Evolutionary conservation across 495 filamentous ascomycete genomes (phyloP).

Genomic region (Penicillium robsamsonii): DNA sequence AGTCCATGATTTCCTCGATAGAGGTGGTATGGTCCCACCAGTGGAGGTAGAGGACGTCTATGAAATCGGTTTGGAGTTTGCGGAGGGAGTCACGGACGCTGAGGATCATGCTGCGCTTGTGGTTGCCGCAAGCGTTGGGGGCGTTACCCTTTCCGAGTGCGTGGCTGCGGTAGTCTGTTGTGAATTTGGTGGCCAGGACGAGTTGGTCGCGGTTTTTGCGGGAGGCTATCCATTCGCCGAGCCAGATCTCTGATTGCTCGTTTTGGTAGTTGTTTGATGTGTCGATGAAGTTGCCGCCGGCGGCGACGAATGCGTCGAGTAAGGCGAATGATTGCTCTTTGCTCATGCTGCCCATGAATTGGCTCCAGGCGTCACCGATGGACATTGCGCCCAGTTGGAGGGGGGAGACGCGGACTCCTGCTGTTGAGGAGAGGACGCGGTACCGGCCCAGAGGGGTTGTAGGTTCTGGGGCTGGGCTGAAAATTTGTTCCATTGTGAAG

Average conservation of each 20-base stretch:
- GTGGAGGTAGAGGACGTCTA: slow-evolving; percentile 65
- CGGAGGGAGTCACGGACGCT: slow-evolving; percentile 54
- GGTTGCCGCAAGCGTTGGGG: slow-evolving; percentile 56
- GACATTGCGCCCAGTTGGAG: slow-evolving; percentile 62
- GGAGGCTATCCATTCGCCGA: slow-evolving; percentile 58
- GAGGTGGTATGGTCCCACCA: slow-evolving; percentile 59
- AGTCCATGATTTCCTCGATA: slow-evolving; percentile 61
- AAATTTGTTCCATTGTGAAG: slow-evolving; percentile 40
- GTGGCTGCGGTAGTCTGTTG: slow-evolving; percentile 36
- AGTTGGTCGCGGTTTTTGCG: slow-evolving; percentile 59
- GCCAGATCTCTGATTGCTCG: slow-evolving; percentile 52
- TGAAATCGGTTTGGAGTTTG: slow-evolving; percentile 63
- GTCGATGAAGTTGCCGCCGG: slow-evolving; percentile 56
- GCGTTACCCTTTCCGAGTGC: slow-evolving; percentile 44
- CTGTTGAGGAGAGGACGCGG: slow-evolving; percentile 57
- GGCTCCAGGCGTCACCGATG: slow-evolving; percentile 55
- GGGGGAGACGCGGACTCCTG: slow-evolving; percentile 60
- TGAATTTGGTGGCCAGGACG: slow-evolving; percentile 74
- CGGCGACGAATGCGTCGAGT: slow-evolving; percentile 50
- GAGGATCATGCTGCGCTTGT: slow-evolving; percentile 50
- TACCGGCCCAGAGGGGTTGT: slow-evolving; percentile 55
- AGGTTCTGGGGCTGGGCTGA: slow-evolving; percentile 46
- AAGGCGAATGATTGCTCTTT: slow-evolving; percentile 48
- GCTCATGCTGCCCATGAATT: slow-evolving; percentile 49
- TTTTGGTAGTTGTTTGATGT: slow-evolving; percentile 57